A percentile compares a stretch with the other conserved stretches of the same genome.
Conservation (phyloP, 2,329 filamentous ascomycete species). For the Pseudofabraea citricarpa region DNA sequence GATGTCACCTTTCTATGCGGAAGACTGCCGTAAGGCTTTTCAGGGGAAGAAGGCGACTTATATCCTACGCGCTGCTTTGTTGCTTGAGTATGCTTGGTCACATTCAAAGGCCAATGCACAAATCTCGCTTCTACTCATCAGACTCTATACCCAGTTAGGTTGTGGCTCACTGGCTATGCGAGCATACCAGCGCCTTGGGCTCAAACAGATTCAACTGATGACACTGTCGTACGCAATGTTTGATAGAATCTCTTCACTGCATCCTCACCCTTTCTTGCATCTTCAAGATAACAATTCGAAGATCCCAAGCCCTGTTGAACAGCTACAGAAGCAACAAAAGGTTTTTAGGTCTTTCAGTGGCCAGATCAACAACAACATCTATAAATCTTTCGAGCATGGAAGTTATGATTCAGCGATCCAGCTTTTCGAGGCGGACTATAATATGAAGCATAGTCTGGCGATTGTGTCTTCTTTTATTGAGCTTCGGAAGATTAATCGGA, state of each 20-base stretch:
- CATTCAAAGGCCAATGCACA: conserved; percentile 34
- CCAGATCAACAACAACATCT: conserved; percentile 25
- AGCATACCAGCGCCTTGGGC: conserved; percentile 29
- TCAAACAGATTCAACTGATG: conserved; percentile 36
- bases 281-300: conserved; percentile 11
- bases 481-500: conserved; percentile 21
- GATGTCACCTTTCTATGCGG: conserved; percentile 1
- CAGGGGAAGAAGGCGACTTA: conserved; percentile 11
- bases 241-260: conserved; percentile 32
- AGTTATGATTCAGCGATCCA: conserved; percentile 29
- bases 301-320: conserved; percentile 15
- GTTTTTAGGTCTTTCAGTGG: conserved; percentile 18
- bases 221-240: conserved; percentile 33
- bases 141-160: conserved; percentile 32
- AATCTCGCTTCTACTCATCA: conserved; percentile 31
- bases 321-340: conserved; percentile 23
- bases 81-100: conserved; percentile 27
- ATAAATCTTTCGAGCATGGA: conserved; percentile 24
- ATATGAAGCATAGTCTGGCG: conserved; percentile 18
- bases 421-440: conserved; percentile 24
- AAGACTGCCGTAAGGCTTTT: conserved; percentile 7
- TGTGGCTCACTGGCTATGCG: conserved; percentile 31
- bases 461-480: conserved; percentile 23
- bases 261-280: conserved; percentile 27
- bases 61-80: conserved; percentile 23